Evolutionary conservation across 2,329 filamentous ascomycete genomes (phyloP).

Genomic region (Aspergillus clavatus): DNA sequence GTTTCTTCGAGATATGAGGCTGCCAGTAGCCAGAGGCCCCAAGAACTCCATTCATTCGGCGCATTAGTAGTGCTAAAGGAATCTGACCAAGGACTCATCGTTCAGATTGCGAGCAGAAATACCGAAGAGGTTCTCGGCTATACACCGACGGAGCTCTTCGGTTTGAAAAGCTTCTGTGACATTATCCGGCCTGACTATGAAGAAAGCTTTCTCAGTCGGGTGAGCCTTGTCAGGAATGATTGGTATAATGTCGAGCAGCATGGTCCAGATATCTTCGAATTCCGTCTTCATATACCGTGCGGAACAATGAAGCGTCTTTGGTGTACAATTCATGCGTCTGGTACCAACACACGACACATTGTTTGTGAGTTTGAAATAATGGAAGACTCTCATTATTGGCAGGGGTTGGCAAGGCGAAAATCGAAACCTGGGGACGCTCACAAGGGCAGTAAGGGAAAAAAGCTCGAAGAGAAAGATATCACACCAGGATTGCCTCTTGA

Average conservation of each 20-base stretch:
- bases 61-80: constrained; percentile 61
- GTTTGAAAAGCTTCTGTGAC: constrained; percentile 70
- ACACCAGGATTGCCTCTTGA: constrained; percentile 71
- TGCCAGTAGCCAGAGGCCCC: no score
- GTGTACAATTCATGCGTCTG: constrained; percentile 79
- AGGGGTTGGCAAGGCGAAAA: constrained; percentile 12
- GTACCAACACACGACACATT: constrained; percentile 62
- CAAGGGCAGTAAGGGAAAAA: constrained; percentile 67
- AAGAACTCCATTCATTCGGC: neutral
- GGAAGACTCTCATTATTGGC: constrained; percentile 62
- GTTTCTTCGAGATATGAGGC: neutral
- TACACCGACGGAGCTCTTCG: constrained; percentile 70
- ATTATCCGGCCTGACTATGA: constrained; percentile 78
- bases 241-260: constrained; percentile 68
- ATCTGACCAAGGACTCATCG: constrained; percentile 60
- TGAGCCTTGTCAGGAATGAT: constrained; percentile 82
- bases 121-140: constrained; percentile 70
- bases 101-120: constrained; percentile 78
- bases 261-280: constrained; percentile 79
- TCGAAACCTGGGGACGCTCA: constrained; percentile 45
- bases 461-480: constrained; percentile 69
- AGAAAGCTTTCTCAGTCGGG: constrained; percentile 79
- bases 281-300: constrained; percentile 62
- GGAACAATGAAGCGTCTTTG: constrained; percentile 64
- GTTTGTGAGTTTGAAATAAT: constrained; percentile 88